Base-by-base conservation (phyloP, 2,329 filamentous ascomycete genomes). In the Elsinoe perseae region DNA sequence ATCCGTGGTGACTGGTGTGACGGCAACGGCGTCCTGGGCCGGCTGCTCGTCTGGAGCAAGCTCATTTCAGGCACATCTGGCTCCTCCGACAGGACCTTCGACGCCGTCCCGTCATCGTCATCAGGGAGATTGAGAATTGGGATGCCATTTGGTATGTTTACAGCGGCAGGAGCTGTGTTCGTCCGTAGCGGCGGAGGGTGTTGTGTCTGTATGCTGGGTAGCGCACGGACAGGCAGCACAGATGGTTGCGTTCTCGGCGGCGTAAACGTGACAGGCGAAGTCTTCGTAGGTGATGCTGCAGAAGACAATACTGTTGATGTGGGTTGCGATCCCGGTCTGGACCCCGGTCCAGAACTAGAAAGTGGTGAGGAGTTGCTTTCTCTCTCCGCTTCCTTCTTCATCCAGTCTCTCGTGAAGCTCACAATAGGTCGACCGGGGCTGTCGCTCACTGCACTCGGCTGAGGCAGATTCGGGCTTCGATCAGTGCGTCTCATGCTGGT, bases 371-470 rank as follows among this genome's bases (percentile, higher is more conserved):
- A 53, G 27, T 73, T 71, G 57, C 75, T 71, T 72, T 85, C 86
- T 75, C 81, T 73, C 82, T 89, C 85, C 78, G 86, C 77, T 69
- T 87, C 83, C 69, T 80, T 81, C 68, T 83, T 80, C 77, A 83
- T 86, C 84, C 89, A 95, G 69, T 86, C 81, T 66, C 81, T 81
- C 73, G 95, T 82, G 79, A 97, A 97, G 80, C 92, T 97, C 78
- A 97, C 92, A 77, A 97, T 97, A 61, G 92, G 92, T 68, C 92
- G 84, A 64, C 89, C 89, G 64, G 87, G 86, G 67, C 81, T 87
- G 74, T 96, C 87, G 75, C 90, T 96, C 71, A 97, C 91, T 66
- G 88, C 85, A 56, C 87, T 89, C 62, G 92, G 92, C 66, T 86
- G 92, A 25, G 91, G 92, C 60, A 97, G 77, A 68, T 88, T 95